A percentile compares a stretch with the other conserved stretches of the same genome.
phyloP scores from a whole-genome alignment of 805 yeast species.

The Hanseniaspora lindneri region DNA sequence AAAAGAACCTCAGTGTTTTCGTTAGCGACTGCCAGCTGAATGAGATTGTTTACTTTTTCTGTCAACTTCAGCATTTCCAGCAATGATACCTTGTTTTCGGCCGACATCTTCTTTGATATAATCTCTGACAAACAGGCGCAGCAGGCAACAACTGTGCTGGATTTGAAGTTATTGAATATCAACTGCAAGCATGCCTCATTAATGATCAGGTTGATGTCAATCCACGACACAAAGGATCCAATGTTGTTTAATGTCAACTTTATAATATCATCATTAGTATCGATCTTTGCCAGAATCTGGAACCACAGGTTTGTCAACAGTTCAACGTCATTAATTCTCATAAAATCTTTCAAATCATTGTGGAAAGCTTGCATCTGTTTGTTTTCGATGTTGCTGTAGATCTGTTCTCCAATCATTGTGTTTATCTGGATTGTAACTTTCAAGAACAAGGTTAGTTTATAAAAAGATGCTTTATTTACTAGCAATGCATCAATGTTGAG shows the following conservation, averaged over 20 bases:
- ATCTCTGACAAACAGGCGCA: slow-evolving; percentile 44
- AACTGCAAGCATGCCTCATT: slow-evolving; percentile 45
- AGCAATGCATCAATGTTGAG: slow-evolving; percentile 20
- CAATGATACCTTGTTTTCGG: slow-evolving; percentile 50
- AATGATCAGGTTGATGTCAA: slow-evolving; percentile 65
- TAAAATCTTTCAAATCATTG: slow-evolving; percentile 64
- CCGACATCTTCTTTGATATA: slow-evolving; percentile 66
- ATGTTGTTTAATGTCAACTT: slow-evolving; percentile 42
- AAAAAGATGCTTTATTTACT: slow-evolving; percentile 21
- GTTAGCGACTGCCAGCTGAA: slow-evolving; percentile 18
- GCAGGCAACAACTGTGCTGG: slow-evolving; percentile 45
- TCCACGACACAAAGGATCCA: slow-evolving; percentile 88
- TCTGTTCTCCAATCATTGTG: slow-evolving; percentile 85
- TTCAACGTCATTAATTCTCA: slow-evolving; percentile 66
- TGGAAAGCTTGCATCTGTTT: slow-evolving; percentile 53
- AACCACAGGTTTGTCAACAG: slow-evolving; percentile 57
- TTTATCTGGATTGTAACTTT: slow-evolving; percentile 68
- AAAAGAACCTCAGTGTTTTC: slow-evolving; percentile 60
- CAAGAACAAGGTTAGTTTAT: slow-evolving; percentile 54
- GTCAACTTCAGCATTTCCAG: slow-evolving; percentile 59
- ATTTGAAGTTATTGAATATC: slow-evolving; percentile 48
- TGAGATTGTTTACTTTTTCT: slow-evolving; percentile 31
- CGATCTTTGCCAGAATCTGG: slow-evolving; percentile 36
- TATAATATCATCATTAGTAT: slow-evolving; percentile 25
- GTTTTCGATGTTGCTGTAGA: slow-evolving; percentile 48